phyloP scores from a whole-genome alignment of 805 yeast species.

The Wickerhamomyces ciferrii region DNA sequence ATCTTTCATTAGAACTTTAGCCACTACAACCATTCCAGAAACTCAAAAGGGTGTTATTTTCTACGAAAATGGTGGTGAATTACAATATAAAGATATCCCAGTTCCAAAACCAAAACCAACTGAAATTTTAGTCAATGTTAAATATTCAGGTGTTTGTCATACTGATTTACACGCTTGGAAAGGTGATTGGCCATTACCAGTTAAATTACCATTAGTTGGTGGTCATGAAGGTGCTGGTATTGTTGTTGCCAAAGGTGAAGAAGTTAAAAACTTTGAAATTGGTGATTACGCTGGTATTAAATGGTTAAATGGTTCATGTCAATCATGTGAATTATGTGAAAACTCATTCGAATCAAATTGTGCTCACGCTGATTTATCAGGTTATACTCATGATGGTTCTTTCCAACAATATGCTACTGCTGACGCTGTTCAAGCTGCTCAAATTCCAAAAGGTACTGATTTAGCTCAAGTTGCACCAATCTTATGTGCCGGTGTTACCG shows the following conservation, averaged over 20 bases:
- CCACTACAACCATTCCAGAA: slow-evolving; percentile 30
- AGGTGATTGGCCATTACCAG: slow-evolving; percentile 59
- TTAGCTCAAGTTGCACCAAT: slow-evolving; percentile 75
- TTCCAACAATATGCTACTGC: slow-evolving; percentile 90
- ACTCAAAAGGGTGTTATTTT: slow-evolving; percentile 50
- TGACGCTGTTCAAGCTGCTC: slow-evolving; percentile 81
- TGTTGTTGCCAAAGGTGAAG: slow-evolving; percentile 53
- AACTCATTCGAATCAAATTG: slow-evolving; percentile 49
- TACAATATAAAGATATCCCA: slow-evolving; percentile 46
- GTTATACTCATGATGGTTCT: slow-evolving; percentile 85
- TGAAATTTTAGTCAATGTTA: slow-evolving; percentile 51
- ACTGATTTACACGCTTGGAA: slow-evolving; percentile 66
- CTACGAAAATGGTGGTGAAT: slow-evolving; percentile 42
- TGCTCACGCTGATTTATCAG: slow-evolving; percentile 70
- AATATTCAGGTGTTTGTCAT: slow-evolving; percentile 64
- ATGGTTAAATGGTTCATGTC: slow-evolving; percentile 62
- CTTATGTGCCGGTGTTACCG: slow-evolving; percentile 88
- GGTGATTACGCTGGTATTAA: slow-evolving; percentile 62
- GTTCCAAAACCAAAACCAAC: slow-evolving; percentile 55
- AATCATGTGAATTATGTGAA: slow-evolving; percentile 55
- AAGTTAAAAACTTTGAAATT: slow-evolving; percentile 48
- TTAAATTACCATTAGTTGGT: slow-evolving; percentile 56
- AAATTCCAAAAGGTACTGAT: slow-evolving; percentile 67
- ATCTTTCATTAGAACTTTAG: slow-evolving; percentile 13
- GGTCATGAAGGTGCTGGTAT: slow-evolving; percentile 70